Percentiles rank a stretch among this genome's conserved stretches.
Conservation (phyloP, 2,329 filamentous ascomycete species). For the Pseudogymnoascus sp. region DNA sequence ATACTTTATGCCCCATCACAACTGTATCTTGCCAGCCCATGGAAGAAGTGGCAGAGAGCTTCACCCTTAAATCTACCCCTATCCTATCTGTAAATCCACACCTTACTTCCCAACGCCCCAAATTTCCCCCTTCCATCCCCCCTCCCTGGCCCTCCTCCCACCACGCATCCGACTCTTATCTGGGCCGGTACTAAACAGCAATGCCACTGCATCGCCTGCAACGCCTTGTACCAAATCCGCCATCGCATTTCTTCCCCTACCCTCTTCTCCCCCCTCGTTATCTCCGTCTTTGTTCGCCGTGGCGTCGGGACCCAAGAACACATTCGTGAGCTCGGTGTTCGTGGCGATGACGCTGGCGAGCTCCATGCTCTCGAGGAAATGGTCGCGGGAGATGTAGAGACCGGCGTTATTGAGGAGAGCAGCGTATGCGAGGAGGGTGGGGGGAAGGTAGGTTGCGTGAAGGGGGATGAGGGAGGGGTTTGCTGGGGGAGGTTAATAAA, state of each 20-base stretch:
- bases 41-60: neutral
- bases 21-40: neutral
- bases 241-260: neutral
- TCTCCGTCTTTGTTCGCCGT: neutral
- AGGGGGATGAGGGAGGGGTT: neutral
- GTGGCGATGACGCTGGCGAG: slow-evolving; percentile 68
- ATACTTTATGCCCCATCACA: neutral
- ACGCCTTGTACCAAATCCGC: neutral
- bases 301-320: neutral
- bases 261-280: neutral
- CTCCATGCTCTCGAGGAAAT: slow-evolving; percentile 79
- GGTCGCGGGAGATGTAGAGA: slow-evolving; percentile 62
- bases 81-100: neutral
- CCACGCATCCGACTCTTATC: neutral
- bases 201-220: neutral
- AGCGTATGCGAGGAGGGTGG: slow-evolving; percentile 76
- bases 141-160: neutral
- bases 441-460: slow-evolving; percentile 60
- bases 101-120: neutral
- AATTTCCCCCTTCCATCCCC: neutral
- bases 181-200: neutral
- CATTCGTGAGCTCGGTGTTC: slow-evolving; percentile 27
- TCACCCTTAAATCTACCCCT: neutral
- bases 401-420: slow-evolving; percentile 73
- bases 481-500: neutral